These are phyloP conservation scores for Boletellus ananas DNA, from an alignment of 768 basidiomycete genomes.

Conservation along the genomic window DNA sequence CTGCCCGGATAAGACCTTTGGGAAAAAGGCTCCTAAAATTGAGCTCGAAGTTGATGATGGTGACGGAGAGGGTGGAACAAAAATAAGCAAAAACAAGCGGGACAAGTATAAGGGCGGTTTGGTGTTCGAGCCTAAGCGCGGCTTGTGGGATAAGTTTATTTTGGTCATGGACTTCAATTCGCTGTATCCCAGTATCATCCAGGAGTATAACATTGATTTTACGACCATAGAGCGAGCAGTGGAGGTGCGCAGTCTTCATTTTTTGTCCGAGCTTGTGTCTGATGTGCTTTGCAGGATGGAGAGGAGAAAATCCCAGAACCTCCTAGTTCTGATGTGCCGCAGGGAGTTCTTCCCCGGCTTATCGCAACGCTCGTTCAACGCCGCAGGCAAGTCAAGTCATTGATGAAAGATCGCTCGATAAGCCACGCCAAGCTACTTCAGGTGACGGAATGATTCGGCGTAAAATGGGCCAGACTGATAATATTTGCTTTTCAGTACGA, in stretches of 20 bases:
- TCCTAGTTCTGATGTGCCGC: slow-evolving; percentile 62
- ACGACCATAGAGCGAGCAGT: slow-evolving; percentile 83
- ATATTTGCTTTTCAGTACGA: slow-evolving; percentile 60
- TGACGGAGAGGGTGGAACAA: slow-evolving; percentile 43
- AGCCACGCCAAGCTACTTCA: slow-evolving; percentile 77
- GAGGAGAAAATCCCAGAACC: slow-evolving; percentile 91
- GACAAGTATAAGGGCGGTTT: slow-evolving; percentile 99
- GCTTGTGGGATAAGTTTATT: slow-evolving; percentile 94
- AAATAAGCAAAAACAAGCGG: slow-evolving; percentile 61
- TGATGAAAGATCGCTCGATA: slow-evolving; percentile 87
- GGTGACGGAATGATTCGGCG: slow-evolving; percentile 40
- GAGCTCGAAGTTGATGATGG: slow-evolving; percentile 54
- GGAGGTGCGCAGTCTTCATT: slow-evolving; percentile 35
- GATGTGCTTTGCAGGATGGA: slow-evolving; percentile 38
- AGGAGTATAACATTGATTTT: slow-evolving; percentile 99
- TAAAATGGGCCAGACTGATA: background rate
- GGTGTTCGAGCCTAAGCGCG: slow-evolving; percentile 94
- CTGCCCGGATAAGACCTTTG: slow-evolving; percentile 90
- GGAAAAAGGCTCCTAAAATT: slow-evolving; percentile 61
- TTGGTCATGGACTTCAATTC: slow-evolving; percentile 99
- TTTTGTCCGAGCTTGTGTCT: background rate
- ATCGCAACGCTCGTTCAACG: slow-evolving; percentile 95
- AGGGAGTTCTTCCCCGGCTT: slow-evolving; percentile 93
- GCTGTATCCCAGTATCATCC: slow-evolving; percentile 97
- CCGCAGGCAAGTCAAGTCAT: slow-evolving; percentile 81